Evolutionary conservation across 306 rosid species (phyloP), one percentile per base, ranked within the genome.

Genomic region (Dicorynia guianensis): DNA sequence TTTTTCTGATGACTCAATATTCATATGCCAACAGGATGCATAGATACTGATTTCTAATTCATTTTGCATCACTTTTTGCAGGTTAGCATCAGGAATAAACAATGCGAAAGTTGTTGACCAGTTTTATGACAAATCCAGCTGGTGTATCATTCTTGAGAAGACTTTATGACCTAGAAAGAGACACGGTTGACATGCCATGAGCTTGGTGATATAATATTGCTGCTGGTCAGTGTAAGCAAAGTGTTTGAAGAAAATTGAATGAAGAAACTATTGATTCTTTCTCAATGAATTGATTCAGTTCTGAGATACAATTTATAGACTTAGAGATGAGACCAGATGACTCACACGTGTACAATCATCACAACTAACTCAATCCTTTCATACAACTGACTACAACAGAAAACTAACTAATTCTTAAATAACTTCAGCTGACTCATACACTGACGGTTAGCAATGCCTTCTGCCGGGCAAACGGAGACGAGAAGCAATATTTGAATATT

Each of bases 91-190:
- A 67, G 97, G 93, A 61, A 81, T 92, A 83, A 83, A 79, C 69
- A 82, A 86, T 62, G 91, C 92, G 9, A 83, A 86, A 69, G 72
- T 95, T 47, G 88, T 95, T 5, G 98, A 95, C 72, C 87, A 77
- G 55, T 92, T 95, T 90, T 92, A 75, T 54, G 96, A 95, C 87
- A 95, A 95, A 83, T 90, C 98, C 60, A 95, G 92, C 84, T 95
- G 96, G 99, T 90, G 98, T 49, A 81, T 92, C 78, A 81, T 89
- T 86, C 97, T 95, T 15, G 89, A 95, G 89, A 95, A 82, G 82
- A 85, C 76, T 8, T 44, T 35, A 36, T 96, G 87, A 87, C 62
- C 19, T 54, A 71, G 55, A 54, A 67, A 72, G 56, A 42, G 76
- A 60, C 48, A 39, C 63, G 8, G 47, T 25, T 83, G 80, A 49